phyloP scores from a whole-genome alignment of 306 rosid species.

The Vigna hirtella region DNA sequence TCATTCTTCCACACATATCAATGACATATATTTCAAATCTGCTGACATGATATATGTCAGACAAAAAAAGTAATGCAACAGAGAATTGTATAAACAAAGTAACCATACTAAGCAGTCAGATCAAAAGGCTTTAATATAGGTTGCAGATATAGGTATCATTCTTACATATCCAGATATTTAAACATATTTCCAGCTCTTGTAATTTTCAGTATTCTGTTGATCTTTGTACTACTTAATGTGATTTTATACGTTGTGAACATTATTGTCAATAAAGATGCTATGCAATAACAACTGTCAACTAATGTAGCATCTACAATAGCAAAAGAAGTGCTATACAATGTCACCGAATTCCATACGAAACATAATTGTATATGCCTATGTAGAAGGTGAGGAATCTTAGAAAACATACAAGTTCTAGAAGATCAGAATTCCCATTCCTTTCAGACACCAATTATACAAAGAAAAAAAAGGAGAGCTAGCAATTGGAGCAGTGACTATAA shows the following conservation, averaged over 20 bases:
- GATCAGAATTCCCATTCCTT: background rate
- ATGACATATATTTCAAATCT: slow-evolving; percentile 12
- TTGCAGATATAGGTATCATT: background rate
- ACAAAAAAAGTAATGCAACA: background rate
- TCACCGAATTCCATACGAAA: background rate
- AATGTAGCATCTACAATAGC: background rate
- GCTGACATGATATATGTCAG: slow-evolving; percentile 2
- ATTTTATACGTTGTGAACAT: background rate
- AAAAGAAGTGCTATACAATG: background rate
- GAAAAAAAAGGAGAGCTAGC: background rate
- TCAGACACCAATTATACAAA: background rate
- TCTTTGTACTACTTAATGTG: background rate
- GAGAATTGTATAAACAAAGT: background rate
- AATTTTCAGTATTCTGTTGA: background rate
- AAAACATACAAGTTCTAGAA: background rate
- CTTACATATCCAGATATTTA: background rate
- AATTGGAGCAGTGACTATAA: background rate
- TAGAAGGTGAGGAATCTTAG: background rate
- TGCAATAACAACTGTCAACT: background rate
- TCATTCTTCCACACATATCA: slow-evolving; percentile 11
- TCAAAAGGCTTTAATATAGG: slow-evolving; percentile 1
- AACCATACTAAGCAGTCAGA: background rate
- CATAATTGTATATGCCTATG: background rate
- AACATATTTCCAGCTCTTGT: slow-evolving; percentile 8
- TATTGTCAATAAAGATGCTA: background rate